Base-by-base conservation (phyloP, 2,329 filamentous ascomycete species). In the Aspergillus aculeatinus region DNA sequence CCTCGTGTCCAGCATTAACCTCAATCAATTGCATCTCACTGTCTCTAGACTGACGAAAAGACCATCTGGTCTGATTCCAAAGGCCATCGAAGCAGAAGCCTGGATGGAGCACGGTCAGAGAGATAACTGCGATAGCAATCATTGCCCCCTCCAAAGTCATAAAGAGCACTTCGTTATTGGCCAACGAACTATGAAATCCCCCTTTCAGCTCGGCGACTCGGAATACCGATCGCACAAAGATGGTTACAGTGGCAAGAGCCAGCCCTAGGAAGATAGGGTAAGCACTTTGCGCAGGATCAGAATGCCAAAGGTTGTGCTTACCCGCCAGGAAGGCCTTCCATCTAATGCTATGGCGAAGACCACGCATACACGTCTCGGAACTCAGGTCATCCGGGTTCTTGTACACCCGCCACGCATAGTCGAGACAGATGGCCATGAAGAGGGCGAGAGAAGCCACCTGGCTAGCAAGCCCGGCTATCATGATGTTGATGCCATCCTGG, bases 121-220 rank as follows among this genome's bases (percentile, higher is more conserved):
- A 19, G 31, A 57, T 57, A 5, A 57, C 54, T 3, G 65, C 63
- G 25, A 68, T 63, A 1, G 59, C 21, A 23, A 85, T 80, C 80
- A 83, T 83, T 4, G 76, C 75, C 21, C 82, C 81, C 63, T 85
- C 82, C 3, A 85, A 69, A 5, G 79, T 70, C 66, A 84, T 80
- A 66, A 84, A 83, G 19, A 77, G 74, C 2, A 70, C 59, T 68
- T 84, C 76, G 44, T 83, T 70, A 65, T 81, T 78, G 71, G 82
- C 82, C 44, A 83, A 64, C 23, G 72, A 61, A 60, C 76, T 77
- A 12, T 71, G 63, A 73, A 80, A 83, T 9, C 81, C 81, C n/a
- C 75, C 75, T 21, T 76, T 72, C 35, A 83, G 73, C 68, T 83
- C 81, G 0, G 77, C 78, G 44, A 83, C 78, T 63, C 81, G 80